phyloP scores from a whole-genome alignment of 176 grass and related monocot species.

The Cocos nucifera region DNA sequence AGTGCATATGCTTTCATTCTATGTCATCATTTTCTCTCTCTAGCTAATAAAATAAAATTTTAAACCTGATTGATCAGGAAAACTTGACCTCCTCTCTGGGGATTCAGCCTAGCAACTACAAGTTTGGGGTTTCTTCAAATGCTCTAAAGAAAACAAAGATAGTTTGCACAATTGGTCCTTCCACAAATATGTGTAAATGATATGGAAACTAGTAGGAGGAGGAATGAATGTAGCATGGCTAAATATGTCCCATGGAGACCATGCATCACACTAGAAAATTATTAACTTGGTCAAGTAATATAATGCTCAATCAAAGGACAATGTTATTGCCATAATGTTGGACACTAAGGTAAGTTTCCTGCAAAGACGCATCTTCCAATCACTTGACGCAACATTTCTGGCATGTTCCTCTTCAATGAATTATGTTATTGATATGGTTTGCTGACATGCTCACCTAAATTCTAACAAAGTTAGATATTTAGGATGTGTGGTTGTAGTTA shows the following conservation, averaged over 20 bases:
- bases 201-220: constrained; percentile 7
- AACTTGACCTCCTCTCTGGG: neutral
- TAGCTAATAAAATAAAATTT: too few relatives aligned
- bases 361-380: too few relatives aligned
- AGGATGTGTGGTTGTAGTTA: too few relatives aligned
- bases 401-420: too few relatives aligned
- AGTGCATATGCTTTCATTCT: too few relatives aligned
- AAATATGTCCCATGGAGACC: neutral
- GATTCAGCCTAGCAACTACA: constrained; percentile 1
- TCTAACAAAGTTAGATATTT: too few relatives aligned
- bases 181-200: neutral
- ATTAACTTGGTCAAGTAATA: constrained; percentile 1
- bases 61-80: too few relatives aligned
- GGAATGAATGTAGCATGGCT: constrained; percentile 15
- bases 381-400: too few relatives aligned
- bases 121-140: neutral
- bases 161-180: constrained; percentile 16
- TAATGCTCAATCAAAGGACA: neutral
- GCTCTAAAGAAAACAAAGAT: constrained; percentile 2
- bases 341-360: too few relatives aligned
- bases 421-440: too few relatives aligned
- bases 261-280: constrained; percentile 5
- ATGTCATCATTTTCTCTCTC: too few relatives aligned
- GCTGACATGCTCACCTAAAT: too few relatives aligned
- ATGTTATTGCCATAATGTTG: constrained; percentile 3